Conservation (phyloP, 73 alveolate species). For the Tetrahymena thermophila region DNA sequence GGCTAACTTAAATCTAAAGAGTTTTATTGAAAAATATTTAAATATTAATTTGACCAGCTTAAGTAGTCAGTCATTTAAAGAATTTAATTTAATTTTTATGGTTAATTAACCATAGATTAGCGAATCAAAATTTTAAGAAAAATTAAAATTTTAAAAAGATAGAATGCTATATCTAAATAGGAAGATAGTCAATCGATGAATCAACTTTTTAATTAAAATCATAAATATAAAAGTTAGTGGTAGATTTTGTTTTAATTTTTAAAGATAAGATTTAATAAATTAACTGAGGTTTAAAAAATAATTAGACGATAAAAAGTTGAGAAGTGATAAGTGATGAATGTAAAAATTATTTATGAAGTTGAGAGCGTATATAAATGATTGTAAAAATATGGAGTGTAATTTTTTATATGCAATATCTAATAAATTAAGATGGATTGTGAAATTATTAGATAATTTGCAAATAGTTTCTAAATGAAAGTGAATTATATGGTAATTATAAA, state of each 20-base stretch:
- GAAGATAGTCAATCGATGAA: background rate
- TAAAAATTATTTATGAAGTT: no score
- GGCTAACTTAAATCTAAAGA: no score
- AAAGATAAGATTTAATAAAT: background rate
- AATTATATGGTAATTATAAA: background rate
- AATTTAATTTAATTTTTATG: no score
- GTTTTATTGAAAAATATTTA: no score
- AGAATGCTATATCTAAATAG: background rate
- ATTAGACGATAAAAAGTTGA: background rate
- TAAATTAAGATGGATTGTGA: background rate
- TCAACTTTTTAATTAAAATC: background rate
- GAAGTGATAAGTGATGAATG: background rate
- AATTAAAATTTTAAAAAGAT: no score
- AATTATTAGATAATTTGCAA: background rate
- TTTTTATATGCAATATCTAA: no score
- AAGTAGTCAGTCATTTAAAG: no score
- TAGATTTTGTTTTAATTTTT: background rate
- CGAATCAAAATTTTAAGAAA: background rate
- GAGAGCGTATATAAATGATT: background rate
- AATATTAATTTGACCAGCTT: no score
- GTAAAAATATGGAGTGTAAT: background rate
- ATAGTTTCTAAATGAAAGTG: background rate
- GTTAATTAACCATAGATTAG: no score
- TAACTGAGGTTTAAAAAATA: background rate
- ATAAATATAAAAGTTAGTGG: background rate